phyloP scores from a whole-genome alignment of 2,329 filamentous ascomycete genomes.

The Microdochium trichocladiopsis region DNA sequence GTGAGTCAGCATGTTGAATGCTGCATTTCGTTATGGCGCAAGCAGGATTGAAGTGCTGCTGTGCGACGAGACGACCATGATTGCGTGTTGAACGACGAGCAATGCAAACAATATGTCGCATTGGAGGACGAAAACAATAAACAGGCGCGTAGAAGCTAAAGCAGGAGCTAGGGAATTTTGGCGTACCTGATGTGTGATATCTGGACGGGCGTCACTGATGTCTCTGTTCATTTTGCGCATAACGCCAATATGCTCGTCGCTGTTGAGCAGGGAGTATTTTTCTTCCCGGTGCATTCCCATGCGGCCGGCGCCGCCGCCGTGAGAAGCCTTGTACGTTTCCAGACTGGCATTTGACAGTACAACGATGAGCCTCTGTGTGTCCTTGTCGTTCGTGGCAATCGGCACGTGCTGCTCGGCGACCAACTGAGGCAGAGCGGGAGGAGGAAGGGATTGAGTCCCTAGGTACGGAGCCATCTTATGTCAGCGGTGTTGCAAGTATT shows the following conservation, averaged over 20 bases:
- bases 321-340: conserved; percentile 91
- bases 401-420: conserved; percentile 88
- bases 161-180: conserved; percentile 11
- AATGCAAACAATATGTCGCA: conserved; percentile 1
- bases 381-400: conserved; percentile 80
- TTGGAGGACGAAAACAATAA: conserved; percentile 10
- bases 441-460: conserved; percentile 93
- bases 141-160: conserved; percentile 9
- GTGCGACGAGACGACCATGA: neutral
- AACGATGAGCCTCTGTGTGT: conserved; percentile 85
- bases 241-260: conserved; percentile 96
- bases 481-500: neutral
- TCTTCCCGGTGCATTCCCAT: conserved; percentile 69
- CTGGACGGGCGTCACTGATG: conserved; percentile 93
- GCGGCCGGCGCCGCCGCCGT: conserved; percentile 55
- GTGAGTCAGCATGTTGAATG: conserved; percentile 39
- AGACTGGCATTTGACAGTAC: conserved; percentile 95
- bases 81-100: neutral
- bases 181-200: conserved; percentile 96
- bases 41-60: neutral
- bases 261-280: conserved; percentile 96
- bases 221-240: conserved; percentile 99
- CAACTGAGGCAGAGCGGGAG: conserved; percentile 81
- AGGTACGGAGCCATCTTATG: conserved; percentile 19
- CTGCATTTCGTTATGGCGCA: conserved; percentile 5